A percentile compares a stretch with the other conserved stretches of the same genome.
Conservation (phyloP, 441 rosid species). For the Croton setiger region DNA sequence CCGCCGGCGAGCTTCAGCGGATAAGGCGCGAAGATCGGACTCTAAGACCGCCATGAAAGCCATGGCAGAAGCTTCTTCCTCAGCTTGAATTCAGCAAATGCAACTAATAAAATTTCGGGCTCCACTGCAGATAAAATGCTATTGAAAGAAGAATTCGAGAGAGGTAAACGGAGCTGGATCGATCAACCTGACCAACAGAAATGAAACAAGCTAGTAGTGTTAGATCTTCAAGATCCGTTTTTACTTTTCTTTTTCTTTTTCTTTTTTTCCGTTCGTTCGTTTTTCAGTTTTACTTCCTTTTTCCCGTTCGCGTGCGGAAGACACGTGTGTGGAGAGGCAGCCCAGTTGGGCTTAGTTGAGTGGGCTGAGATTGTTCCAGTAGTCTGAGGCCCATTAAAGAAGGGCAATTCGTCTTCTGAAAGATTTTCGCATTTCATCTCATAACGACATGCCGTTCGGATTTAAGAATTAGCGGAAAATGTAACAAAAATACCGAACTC, state of each 20-base stretch:
- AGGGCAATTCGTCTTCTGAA: too few species aligned
- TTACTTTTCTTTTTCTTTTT: neutral
- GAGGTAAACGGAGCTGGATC: neutral
- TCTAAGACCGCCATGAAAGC: slow-evolving; percentile 94
- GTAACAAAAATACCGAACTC: too few species aligned
- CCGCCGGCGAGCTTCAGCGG: slow-evolving; percentile 93
- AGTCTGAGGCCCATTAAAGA: too few species aligned
- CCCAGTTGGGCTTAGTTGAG: too few species aligned
- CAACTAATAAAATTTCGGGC: neutral
- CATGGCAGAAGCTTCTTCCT: slow-evolving; percentile 38
- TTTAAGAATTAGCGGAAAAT: too few species aligned
- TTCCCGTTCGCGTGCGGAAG: neutral
- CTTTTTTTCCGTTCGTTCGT: neutral
- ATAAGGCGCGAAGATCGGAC: slow-evolving; percentile 97
- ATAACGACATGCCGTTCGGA: too few species aligned
- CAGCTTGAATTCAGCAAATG: neutral
- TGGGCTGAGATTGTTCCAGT: too few species aligned
- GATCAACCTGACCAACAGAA: neutral
- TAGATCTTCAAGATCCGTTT: neutral
- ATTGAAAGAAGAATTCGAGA: neutral
- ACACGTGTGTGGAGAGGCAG: neutral
- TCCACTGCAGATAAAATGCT: neutral
- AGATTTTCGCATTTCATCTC: too few species aligned
- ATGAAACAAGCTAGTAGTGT: neutral
- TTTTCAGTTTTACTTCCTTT: neutral